A percentile compares a stretch with the other conserved stretches of the same genome.
Conservation (phyloP, 805 yeast genomes). For the Saccharomyces eubayanus region DNA sequence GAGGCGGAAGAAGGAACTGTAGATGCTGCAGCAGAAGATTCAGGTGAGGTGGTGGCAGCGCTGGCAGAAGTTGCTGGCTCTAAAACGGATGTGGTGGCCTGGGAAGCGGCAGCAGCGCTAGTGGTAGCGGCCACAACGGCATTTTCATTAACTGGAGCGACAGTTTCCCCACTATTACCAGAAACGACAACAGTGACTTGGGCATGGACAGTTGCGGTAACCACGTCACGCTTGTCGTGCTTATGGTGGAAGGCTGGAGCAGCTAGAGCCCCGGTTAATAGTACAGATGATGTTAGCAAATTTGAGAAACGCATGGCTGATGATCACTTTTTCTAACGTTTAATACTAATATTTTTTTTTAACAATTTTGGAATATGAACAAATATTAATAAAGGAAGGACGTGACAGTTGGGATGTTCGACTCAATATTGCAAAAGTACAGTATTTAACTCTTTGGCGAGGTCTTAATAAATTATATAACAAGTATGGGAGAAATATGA, state of each 20-base stretch:
- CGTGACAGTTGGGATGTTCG: constrained; percentile 1
- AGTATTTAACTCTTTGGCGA: constrained; percentile 3
- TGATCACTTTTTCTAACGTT: neutral
- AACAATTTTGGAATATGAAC: neutral
- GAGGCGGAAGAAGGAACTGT: constrained; percentile 15
- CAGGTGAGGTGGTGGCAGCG: constrained; percentile 9
- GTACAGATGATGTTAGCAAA: constrained; percentile 38
- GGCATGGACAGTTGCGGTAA: constrained; percentile 43
- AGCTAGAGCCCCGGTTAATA: constrained; percentile 42
- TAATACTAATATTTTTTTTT: neutral
- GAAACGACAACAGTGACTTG: constrained; percentile 31
- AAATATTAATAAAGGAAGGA: neutral
- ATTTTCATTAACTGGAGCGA: constrained; percentile 17
- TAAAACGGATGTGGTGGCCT: constrained; percentile 24
- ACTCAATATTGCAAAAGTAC: neutral
- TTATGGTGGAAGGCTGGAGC: constrained; percentile 58
- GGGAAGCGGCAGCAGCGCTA: constrained; percentile 15
- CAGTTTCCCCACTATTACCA: constrained; percentile 8
- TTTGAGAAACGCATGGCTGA: constrained; percentile 42
- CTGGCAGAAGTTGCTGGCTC: constrained; percentile 6
- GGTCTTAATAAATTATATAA: neutral
- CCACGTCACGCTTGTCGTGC: constrained; percentile 42
- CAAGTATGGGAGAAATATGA: neutral
- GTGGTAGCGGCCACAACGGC: constrained; percentile 25
- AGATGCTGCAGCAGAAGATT: constrained; percentile 19